A percentile compares a stretch with the other conserved stretches of the same genome.
Conservation (phyloP, 768 basidiomycete genomes). For the Russula foetens region DNA sequence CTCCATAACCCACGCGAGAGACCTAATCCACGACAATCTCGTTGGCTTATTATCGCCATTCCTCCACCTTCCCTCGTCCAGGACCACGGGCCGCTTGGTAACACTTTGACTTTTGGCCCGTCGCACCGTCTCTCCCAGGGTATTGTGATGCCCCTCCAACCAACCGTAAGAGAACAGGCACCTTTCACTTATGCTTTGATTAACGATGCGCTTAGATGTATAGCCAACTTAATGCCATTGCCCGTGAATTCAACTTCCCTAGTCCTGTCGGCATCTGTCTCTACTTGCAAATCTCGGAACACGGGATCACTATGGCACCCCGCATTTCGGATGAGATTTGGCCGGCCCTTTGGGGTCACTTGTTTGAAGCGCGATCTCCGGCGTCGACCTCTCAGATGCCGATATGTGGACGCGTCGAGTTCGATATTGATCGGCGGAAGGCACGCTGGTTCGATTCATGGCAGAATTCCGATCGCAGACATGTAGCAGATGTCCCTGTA, state of each 20-base stretch:
- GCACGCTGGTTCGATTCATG: conserved; percentile 78
- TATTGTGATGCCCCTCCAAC: conserved; percentile 64
- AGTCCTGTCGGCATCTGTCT: conserved; percentile 69
- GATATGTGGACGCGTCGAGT: conserved; percentile 75
- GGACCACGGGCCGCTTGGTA: conserved; percentile 51
- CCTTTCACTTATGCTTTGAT: background rate
- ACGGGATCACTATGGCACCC: conserved; percentile 49
- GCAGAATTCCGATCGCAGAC: conserved; percentile 41
- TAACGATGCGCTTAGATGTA: conserved; percentile 45
- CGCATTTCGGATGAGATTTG: conserved; percentile 75
- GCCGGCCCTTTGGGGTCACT: conserved; percentile 61
- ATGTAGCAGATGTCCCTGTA: conserved; percentile 35
- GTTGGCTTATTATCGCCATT: conserved; percentile 57
- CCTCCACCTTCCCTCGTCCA: conserved; percentile 53
- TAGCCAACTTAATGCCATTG: conserved; percentile 69
- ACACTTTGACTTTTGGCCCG: conserved; percentile 51
- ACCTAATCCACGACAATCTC: conserved; percentile 29
- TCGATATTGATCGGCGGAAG: conserved; percentile 70
- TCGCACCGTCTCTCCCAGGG: conserved; percentile 56
- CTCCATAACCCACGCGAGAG: conserved; percentile 38
- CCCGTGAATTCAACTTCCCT: conserved; percentile 75
- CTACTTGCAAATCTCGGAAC: conserved; percentile 60
- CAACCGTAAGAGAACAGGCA: conserved; percentile 43
- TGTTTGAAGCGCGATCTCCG: conserved; percentile 38
- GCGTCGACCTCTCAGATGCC: conserved; percentile 37